A percentile compares a stretch with the other conserved stretches of the same genome.
phyloP scores from a whole-genome alignment of 306 rosid genomes.

The Prunus davidiana region DNA sequence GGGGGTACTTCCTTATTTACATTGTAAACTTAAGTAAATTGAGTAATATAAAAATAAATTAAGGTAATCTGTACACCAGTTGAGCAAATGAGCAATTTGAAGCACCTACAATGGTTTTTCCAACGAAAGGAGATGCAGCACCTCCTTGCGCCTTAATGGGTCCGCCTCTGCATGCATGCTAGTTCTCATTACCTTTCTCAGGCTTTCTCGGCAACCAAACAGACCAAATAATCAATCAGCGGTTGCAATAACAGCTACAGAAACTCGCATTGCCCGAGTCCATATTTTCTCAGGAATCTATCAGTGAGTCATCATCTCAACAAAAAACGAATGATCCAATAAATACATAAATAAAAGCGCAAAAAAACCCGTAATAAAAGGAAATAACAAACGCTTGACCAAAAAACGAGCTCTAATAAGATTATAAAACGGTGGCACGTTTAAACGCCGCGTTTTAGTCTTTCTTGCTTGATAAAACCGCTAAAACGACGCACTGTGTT shows the following conservation, averaged over 20 bases:
- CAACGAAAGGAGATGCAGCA: no score
- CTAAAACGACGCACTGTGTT: slow-evolving; percentile 5
- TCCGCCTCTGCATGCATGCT: no score
- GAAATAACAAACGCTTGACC: not conserved
- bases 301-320: not conserved
- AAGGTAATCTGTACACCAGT: no score
- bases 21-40: no score
- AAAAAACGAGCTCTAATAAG: no score
- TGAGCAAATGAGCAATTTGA: no score
- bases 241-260: not conserved
- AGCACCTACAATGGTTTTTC: no score
- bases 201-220: not conserved
- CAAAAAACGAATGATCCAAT: not conserved
- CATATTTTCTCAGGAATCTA: not conserved
- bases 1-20: no score
- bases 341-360: no score
- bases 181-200: not conserved
- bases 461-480: not conserved
- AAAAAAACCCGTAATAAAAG: no score
- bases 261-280: not conserved
- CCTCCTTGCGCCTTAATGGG: no score
- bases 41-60: no score
- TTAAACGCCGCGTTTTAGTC: not conserved
- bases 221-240: not conserved
- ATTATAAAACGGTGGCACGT: not conserved